A percentile compares a stretch with the other conserved stretches of the same genome.
Evolutionary conservation across 495 filamentous ascomycete species (phyloP).

Genomic region (Penicillium manginii): DNA sequence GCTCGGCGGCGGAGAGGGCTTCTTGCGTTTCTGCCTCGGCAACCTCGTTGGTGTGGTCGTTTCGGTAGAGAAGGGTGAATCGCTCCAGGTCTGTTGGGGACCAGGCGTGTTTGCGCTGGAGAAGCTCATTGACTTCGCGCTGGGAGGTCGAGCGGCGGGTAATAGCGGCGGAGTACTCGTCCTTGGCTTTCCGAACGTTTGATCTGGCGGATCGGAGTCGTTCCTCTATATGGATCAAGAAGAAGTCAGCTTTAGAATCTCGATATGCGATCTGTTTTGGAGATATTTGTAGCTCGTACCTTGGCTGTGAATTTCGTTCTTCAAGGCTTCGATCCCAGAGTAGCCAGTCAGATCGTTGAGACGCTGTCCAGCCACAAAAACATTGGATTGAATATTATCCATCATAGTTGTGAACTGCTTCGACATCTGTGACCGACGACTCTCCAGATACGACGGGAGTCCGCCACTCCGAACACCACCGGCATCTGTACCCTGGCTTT

Average conservation of each 20-base stretch:
- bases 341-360: constrained; percentile 96
- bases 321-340: constrained; percentile 85
- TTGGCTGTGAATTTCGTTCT: constrained; percentile 70
- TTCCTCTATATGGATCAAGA: constrained; percentile 51
- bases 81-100: constrained; percentile 84
- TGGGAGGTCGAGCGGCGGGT: constrained; percentile 80
- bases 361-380: constrained; percentile 81
- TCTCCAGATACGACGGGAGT: constrained; percentile 79
- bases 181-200: constrained; percentile 70
- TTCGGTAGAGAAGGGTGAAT: constrained; percentile 89
- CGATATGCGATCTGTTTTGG: background rate
- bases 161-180: constrained; percentile 76
- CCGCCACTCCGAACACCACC: constrained; percentile 25
- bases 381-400: constrained; percentile 84
- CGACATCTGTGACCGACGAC: constrained; percentile 69
- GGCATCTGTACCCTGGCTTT: constrained; percentile 4
- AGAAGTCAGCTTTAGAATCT: background rate
- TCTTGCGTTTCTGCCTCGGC: constrained; percentile 76
- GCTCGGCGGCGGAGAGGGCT: constrained; percentile 72
- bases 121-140: constrained; percentile 90
- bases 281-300: constrained; percentile 42
- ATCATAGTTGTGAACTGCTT: constrained; percentile 77
- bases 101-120: constrained; percentile 95
- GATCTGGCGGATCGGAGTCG: constrained; percentile 64
- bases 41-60: constrained; percentile 91